Conservation (phyloP, 2,329 filamentous ascomycete genomes). For the Colletotrichum chlorophyti region DNA sequence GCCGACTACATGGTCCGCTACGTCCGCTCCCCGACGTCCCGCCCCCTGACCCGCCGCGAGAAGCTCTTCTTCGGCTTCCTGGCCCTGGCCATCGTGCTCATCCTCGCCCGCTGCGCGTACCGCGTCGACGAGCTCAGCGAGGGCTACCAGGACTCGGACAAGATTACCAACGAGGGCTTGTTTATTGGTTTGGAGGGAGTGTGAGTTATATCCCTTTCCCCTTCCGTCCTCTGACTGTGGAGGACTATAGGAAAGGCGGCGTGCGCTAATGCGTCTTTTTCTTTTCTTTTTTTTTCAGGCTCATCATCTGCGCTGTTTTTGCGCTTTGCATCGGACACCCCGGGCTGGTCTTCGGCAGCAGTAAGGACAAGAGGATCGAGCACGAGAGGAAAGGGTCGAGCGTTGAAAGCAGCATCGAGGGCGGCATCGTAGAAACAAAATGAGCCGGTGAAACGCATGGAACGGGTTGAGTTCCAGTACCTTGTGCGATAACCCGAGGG, state of each 20-base stretch:
- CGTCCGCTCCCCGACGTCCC: constrained; percentile 19
- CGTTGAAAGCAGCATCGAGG: constrained; percentile 15
- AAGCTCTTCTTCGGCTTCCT: constrained; percentile 59
- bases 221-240: not conserved
- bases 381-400: constrained; percentile 18
- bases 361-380: not conserved
- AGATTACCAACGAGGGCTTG: constrained; percentile 57
- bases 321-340: constrained; percentile 49
- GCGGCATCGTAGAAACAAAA: not conserved
- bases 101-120: constrained; percentile 68
- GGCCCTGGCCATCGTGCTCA: constrained; percentile 59
- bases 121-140: constrained; percentile 69
- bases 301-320: constrained; percentile 44
- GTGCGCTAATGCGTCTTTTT: no score
- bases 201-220: constrained; percentile 39
- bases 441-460: no score
- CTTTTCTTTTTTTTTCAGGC: constrained; percentile 31
- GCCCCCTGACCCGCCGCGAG: constrained; percentile 35
- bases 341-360: constrained; percentile 46
- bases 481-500: constrained; percentile 60
- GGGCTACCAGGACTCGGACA: constrained; percentile 59
- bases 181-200: constrained; percentile 63
- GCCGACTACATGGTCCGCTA: constrained; percentile 55
- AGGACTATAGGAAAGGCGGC: no score
- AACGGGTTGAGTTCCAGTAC: no score